Conservation (phyloP, 2,329 filamentous ascomycete genomes). For the Fusarium citri region DNA sequence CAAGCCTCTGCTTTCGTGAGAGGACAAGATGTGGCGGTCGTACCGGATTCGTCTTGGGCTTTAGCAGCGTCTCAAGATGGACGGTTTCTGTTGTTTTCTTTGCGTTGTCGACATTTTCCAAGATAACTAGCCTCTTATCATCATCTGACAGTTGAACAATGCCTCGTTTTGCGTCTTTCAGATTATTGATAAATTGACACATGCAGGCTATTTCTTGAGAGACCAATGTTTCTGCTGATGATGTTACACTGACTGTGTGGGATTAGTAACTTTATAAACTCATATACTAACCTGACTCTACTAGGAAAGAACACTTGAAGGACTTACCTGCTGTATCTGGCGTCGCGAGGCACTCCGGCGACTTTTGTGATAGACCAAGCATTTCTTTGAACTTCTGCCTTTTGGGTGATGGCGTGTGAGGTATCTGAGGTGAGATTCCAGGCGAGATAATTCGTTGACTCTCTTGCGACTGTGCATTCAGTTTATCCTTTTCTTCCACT, state of each 20-base stretch:
- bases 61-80: not conserved
- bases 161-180: not conserved
- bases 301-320: not conserved
- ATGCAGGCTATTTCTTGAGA: not conserved
- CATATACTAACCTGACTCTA: fast-evolving
- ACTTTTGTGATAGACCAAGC: not conserved
- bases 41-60: not conserved
- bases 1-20: not conserved
- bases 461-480: fast-evolving
- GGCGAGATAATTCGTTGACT: not conserved
- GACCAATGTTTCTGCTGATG: fast-evolving
- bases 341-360: not conserved
- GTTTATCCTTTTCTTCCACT: not conserved
- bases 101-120: not conserved
- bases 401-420: too few relatives aligned
- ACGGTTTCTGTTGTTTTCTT: not conserved
- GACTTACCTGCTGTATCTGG: not conserved
- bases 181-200: not conserved
- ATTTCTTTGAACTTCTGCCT: not conserved
- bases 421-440: not conserved
- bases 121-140: not conserved
- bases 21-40: not conserved
- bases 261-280: not conserved
- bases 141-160: fast-evolving
- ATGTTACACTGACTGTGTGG: fast-evolving